Conservation (phyloP, 345 rosid species). For the Microthlaspi erraticum region DNA sequence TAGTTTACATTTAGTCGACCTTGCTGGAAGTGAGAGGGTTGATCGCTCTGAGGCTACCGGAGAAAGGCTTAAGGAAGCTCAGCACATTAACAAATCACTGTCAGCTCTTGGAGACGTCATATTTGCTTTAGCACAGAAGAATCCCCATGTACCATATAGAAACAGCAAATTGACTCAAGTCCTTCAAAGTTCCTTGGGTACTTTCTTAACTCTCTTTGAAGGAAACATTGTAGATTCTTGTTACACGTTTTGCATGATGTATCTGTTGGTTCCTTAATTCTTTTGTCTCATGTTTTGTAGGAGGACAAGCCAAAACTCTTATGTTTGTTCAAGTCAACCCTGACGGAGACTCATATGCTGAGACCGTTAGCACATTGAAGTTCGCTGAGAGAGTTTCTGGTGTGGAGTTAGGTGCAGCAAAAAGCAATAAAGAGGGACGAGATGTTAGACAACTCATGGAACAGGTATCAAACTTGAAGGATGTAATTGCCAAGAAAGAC, state of each 20-base stretch:
- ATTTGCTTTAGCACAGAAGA: conserved; percentile 88
- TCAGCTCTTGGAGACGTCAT: conserved; percentile 98
- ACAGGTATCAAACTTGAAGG: conserved; percentile 87
- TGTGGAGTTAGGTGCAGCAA: conserved; percentile 94
- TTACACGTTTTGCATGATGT: background rate
- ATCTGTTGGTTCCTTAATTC: conserved; percentile 10
- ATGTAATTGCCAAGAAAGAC: conserved; percentile 71
- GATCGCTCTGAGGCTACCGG: conserved; percentile 98
- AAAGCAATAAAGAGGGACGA: conserved; percentile 87
- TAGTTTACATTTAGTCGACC: conserved; percentile 88
- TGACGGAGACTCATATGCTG: conserved; percentile 86
- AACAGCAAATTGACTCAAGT: conserved; percentile 99
- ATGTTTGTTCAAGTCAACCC: conserved; percentile 98
- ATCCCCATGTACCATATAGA: conserved; percentile 85
- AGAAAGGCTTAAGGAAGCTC: conserved; percentile 96
- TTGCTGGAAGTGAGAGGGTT: conserved; percentile 98
- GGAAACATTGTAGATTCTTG: background rate
- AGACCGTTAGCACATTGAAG: conserved; percentile 88
- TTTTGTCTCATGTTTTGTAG: conserved; percentile 45
- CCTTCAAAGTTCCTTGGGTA: conserved; percentile 97
- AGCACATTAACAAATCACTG: conserved; percentile 90
- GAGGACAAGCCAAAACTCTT: conserved; percentile 97
- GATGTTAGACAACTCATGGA: conserved; percentile 90
- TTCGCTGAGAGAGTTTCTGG: conserved; percentile 99
- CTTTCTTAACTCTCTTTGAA: conserved; percentile 6